phyloP scores from a whole-genome alignment of 306 rosid genomes.

The Echinosophora koreensis region DNA sequence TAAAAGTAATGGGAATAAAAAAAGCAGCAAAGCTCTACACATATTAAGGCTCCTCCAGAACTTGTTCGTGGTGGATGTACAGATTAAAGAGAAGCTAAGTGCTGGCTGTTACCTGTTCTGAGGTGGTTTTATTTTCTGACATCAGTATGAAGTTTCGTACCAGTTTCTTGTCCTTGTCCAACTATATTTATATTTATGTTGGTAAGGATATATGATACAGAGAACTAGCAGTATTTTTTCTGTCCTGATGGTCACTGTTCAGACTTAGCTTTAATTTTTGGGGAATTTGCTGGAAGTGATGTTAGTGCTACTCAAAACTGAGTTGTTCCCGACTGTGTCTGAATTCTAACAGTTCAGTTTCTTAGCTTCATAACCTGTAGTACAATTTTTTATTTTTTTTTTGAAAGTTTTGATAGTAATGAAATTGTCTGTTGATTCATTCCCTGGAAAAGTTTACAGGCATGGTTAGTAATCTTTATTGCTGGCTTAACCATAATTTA shows the following conservation, averaged over 20 bases:
- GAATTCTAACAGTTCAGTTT: background rate
- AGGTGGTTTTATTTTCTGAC: constrained; percentile 36
- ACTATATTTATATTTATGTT: constrained; percentile 36
- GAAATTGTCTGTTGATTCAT: background rate
- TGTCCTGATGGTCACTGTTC: constrained; percentile 51
- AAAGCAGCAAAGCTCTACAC: constrained; percentile 36
- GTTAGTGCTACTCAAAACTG: background rate
- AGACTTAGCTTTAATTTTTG: constrained; percentile 18
- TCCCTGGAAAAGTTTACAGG: background rate
- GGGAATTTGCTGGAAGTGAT: constrained; percentile 20
- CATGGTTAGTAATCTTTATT: background rate
- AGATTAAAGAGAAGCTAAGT: constrained; percentile 46
- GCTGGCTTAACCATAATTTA: background rate
- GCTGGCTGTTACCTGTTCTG: constrained; percentile 43
- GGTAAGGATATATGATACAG: constrained; percentile 37
- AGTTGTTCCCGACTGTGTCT: constrained; percentile 8
- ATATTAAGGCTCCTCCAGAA: background rate
- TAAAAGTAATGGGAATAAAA: constrained; percentile 2
- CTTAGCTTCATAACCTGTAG: constrained; percentile 9
- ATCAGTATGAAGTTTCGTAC: constrained; percentile 38
- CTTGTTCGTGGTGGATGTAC: constrained; percentile 42
- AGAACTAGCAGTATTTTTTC: constrained; percentile 50
- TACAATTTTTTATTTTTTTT: background rate
- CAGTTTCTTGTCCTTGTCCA: constrained; percentile 26
- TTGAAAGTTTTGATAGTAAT: constrained; percentile 14